These are phyloP conservation scores for Polyplosphaeria fusca DNA, from an alignment of 495 filamentous ascomycete genomes.

Conservation along the genomic window DNA sequence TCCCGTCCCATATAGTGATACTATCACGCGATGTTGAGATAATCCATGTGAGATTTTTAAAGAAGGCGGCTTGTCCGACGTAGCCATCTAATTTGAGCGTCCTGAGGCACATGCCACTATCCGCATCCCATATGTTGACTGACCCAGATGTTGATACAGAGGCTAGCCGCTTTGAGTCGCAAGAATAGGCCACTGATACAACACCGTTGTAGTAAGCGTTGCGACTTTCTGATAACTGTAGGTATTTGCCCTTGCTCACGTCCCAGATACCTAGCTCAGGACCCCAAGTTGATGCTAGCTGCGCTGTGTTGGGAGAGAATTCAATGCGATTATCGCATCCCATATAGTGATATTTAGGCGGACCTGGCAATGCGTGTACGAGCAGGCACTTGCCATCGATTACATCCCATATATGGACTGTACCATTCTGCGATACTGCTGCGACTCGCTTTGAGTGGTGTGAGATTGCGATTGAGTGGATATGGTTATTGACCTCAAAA, in stretches of 20 bases:
- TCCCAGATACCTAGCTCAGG: neutral
- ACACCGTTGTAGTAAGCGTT: too few species aligned
- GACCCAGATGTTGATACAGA: neutral
- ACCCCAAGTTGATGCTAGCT: neutral
- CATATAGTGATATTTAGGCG: neutral
- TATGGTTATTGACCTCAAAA: slow-evolving; percentile 7
- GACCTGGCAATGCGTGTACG: neutral
- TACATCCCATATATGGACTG: slow-evolving; percentile 5
- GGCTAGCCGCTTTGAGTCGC: neutral
- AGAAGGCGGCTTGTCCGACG: neutral
- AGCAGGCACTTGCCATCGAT: neutral
- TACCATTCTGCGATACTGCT: neutral
- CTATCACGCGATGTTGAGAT: neutral
- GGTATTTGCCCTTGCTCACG: neutral
- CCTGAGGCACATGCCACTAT: neutral
- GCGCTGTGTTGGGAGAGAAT: neutral
- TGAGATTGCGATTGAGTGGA: slow-evolving; percentile 7
- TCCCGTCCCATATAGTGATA: neutral
- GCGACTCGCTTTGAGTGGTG: neutral
- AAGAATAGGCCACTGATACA: neutral
- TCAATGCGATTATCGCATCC: neutral
- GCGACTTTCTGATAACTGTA: neutral
- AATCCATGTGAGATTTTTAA: neutral
- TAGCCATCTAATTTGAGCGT: neutral
- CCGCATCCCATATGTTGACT: neutral